Conservation (phyloP, 148 eudicot genomes). For the Rhododendron ovatum region DNA sequence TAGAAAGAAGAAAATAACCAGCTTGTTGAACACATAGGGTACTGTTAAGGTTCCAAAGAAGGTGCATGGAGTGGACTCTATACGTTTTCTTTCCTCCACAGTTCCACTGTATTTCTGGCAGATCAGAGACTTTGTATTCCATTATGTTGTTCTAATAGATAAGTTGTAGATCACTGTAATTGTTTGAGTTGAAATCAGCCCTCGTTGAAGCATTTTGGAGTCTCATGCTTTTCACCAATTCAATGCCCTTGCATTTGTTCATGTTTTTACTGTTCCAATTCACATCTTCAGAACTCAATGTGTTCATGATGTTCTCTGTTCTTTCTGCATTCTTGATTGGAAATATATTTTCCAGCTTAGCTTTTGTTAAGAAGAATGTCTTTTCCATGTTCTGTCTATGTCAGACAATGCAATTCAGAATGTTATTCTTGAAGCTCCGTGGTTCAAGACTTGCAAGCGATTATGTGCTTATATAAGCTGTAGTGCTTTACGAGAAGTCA, state of each 20-base stretch:
- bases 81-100: not conserved
- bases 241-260: not conserved
- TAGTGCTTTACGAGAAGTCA: constrained; percentile 84
- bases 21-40: not conserved
- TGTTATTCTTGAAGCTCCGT: constrained; percentile 69
- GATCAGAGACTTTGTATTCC: not conserved
- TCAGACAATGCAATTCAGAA: constrained; percentile 69
- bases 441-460: constrained; percentile 80
- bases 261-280: not conserved
- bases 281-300: not conserved
- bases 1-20: not conserved
- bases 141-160: not conserved
- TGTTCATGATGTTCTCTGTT: not conserved
- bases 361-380: not conserved
- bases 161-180: not conserved
- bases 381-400: not conserved
- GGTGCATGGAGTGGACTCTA: not conserved
- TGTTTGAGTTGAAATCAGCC: not conserved
- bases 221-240: not conserved
- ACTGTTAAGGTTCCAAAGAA: not conserved
- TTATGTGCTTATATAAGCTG: constrained; percentile 96
- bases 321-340: not conserved
- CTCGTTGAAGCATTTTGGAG: not conserved
- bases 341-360: not conserved
- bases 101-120: not conserved